These are phyloP conservation scores for Fonsecaea pugnacius DNA, from an alignment of 2,329 filamentous ascomycete species.

Conservation along the genomic window DNA sequence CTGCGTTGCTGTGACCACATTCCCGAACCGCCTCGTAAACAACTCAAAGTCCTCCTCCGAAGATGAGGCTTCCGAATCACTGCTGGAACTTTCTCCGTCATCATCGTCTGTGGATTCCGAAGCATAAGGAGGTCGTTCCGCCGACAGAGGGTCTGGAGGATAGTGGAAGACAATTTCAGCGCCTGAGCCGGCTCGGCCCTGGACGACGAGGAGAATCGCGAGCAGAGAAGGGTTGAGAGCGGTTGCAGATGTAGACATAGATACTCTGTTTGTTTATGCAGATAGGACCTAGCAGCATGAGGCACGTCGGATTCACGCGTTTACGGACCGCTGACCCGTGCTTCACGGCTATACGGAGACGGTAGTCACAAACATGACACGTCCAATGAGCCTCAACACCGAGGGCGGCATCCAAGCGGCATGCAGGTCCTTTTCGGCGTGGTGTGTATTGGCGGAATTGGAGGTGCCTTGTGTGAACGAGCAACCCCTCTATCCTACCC, in stretches of 20 bases:
- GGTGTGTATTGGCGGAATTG: neutral
- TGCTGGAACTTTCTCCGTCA: slow-evolving; percentile 36
- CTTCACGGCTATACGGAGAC: neutral
- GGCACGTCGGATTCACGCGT: slow-evolving; percentile 19
- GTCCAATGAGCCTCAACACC: slow-evolving; percentile 2
- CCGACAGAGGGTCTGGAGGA: slow-evolving; percentile 58
- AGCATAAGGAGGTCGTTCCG: slow-evolving; percentile 20
- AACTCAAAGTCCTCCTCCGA: slow-evolving; percentile 35
- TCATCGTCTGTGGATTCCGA: slow-evolving; percentile 27
- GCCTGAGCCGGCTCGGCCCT: slow-evolving; percentile 78
- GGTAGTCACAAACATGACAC: neutral
- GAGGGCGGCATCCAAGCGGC: neutral
- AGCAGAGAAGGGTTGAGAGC: slow-evolving; percentile 63
- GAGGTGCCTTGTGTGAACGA: neutral
- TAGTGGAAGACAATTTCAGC: slow-evolving; percentile 87
- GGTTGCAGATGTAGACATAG: slow-evolving; percentile 53
- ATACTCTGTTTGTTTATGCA: slow-evolving; percentile 1
- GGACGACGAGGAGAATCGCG: slow-evolving; percentile 74
- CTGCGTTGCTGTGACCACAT: slow-evolving; percentile 5
- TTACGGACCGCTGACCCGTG: slow-evolving; percentile 9
- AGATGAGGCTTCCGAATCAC: slow-evolving; percentile 34
- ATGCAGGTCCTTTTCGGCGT: neutral
- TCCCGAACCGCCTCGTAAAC: slow-evolving; percentile 24
- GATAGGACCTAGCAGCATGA: neutral
- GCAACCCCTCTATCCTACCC: neutral